phyloP scores from a whole-genome alignment of 306 rosid species.

The Lagenaria siceraria region DNA sequence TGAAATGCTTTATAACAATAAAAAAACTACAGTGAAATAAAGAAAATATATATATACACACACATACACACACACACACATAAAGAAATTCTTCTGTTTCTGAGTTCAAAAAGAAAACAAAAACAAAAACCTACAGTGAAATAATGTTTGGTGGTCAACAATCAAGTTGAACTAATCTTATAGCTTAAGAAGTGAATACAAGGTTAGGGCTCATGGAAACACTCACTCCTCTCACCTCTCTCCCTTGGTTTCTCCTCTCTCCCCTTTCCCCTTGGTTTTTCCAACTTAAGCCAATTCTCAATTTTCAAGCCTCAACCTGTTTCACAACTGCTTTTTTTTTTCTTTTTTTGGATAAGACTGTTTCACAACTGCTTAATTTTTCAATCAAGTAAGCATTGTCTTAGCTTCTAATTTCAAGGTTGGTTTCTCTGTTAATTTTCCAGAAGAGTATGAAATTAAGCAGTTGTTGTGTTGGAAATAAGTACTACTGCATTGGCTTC shows the following conservation, averaged over 20 bases:
- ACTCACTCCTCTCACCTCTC: not conserved
- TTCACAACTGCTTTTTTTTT: no score
- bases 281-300: not conserved
- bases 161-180: not conserved
- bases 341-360: no score
- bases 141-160: not conserved
- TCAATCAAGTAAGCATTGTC: not conserved
- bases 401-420: not conserved
- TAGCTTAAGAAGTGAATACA: not conserved
- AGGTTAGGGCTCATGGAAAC: not conserved
- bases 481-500: no score
- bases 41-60: no score
- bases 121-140: not conserved
- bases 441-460: not conserved
- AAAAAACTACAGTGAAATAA: not conserved
- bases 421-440: not conserved
- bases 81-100: no score
- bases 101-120: no score
- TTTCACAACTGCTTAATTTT: no score
- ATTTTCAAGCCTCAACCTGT: no score
- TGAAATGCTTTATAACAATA: not conserved
- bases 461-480: no score
- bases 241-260: not conserved
- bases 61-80: no score
- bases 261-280: not conserved